Conservation (phyloP, 2,329 filamentous ascomycete species). For the Fusarium virguliforme region DNA sequence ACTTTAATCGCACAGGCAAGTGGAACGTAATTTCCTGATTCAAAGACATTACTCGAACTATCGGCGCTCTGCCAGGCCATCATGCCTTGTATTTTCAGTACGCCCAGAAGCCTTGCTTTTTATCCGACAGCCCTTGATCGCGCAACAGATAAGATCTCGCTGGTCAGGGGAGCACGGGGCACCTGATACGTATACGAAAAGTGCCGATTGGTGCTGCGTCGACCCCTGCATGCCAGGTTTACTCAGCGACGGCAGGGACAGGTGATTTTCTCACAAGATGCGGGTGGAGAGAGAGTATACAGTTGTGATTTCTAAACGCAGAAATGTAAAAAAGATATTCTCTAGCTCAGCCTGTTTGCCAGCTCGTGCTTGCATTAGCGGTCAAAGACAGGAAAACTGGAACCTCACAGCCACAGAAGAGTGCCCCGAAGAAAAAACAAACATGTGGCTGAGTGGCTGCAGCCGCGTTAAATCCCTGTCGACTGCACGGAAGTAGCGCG, state of each 20-base stretch:
- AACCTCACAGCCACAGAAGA: conserved; percentile 26
- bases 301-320: not conserved
- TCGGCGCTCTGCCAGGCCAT: not conserved
- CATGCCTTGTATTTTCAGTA: not conserved
- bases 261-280: conserved; percentile 35
- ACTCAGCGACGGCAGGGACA: conserved; percentile 24
- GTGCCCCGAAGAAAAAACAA: conserved; percentile 41
- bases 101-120: not conserved
- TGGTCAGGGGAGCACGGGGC: conserved; percentile 15
- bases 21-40: conserved; percentile 8
- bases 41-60: not conserved
- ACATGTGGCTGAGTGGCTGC: conserved; percentile 49
- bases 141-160: conserved; percentile 13
- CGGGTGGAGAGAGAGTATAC: conserved; percentile 3
- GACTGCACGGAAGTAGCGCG: conserved; percentile 51
- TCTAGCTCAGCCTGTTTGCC: not conserved
- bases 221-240: conserved; percentile 20
- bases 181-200: conserved; percentile 16
- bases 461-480: conserved; percentile 51
- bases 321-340: not conserved
- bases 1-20: not conserved
- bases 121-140: not conserved
- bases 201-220: conserved; percentile 28
- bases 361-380: not conserved
- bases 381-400: conserved; percentile 4